phyloP scores from a whole-genome alignment of 306 rosid genomes.

The Pueraria montana region DNA sequence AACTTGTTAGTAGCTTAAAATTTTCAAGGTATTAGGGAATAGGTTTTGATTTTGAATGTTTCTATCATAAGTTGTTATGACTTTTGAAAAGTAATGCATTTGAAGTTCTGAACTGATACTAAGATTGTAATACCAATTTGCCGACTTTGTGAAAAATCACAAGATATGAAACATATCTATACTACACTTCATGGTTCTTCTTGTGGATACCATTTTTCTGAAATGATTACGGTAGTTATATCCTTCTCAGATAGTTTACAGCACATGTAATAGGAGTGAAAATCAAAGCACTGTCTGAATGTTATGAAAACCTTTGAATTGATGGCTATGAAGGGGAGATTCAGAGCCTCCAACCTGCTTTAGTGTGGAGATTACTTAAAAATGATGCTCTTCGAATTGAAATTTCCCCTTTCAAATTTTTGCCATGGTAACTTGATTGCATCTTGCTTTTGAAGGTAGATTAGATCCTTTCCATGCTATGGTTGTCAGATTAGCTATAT shows the following conservation, averaged over 20 bases:
- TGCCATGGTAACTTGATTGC: background rate
- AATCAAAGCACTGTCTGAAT: conserved; percentile 18
- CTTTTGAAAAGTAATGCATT: too few relatives aligned
- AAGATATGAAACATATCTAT: too few relatives aligned
- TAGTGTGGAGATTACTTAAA: conserved; percentile 1
- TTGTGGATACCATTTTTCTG: background rate
- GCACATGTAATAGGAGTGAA: background rate
- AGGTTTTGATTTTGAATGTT: too few relatives aligned
- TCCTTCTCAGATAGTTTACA: background rate
- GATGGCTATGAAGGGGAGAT: conserved; percentile 19
- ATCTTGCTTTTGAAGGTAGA: conserved; percentile 5
- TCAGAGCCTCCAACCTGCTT: background rate
- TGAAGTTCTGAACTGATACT: too few relatives aligned
- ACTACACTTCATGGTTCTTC: background rate
- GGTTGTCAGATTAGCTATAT: background rate
- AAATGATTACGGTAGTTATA: background rate
- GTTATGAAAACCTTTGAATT: background rate
- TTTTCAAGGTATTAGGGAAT: too few relatives aligned
- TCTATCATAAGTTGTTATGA: too few relatives aligned
- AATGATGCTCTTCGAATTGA: conserved; percentile 2
- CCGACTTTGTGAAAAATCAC: too few relatives aligned
- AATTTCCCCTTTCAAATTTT: background rate
- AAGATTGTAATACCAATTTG: too few relatives aligned
- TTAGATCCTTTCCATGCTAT: background rate
- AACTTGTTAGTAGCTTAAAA: too few relatives aligned